Evolutionary conservation across 495 filamentous ascomycete species (phyloP), one percentile per base, ranked within the genome.

Genomic region (Aeminium ludgeri): DNA sequence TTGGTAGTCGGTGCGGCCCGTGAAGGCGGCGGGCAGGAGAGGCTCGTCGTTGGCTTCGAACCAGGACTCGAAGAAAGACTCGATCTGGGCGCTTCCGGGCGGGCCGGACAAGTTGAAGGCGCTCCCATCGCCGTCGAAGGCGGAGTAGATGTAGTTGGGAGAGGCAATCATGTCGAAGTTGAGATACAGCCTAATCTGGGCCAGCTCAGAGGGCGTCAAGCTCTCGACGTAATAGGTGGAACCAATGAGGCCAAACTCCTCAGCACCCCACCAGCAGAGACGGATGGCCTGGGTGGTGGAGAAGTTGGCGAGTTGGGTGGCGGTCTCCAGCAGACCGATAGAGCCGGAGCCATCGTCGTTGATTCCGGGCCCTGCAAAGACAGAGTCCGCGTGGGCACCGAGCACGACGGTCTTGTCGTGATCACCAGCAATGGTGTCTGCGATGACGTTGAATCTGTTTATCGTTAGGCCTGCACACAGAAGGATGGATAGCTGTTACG

Each of bases 91-190:
- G 29, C 72, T 78, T 0, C 79, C 79, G 0, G 69, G 43, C 0
- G 80, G 77, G 7, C 75, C 78, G 10, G 65, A 66, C 19, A 65
- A 41, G 60, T 74, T 74, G 61, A 72, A 82, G 13, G 66, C 52
- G 35, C 53, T 59, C 32, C 78, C 79, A 46, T 80, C 74, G 32
- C 79, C 79, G 54, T 84, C 80, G 54, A 80, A 82, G 55, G 81
- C 67, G 52, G 68, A 70, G 50, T 72, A 66, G 12, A 69, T 63
- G 50, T 72, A 82, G 63, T 83, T 82, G 33, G 79, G 79, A 12
- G 65, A 72, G 32, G 78, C 79, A 43, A 82, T 78, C 79, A 83
- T 84, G 58, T 84, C 79, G 48, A 80, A 79, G 62, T 84, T 80
- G 49, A 83, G 73, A 51, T 81, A 80, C 2, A 79, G 66, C 1